phyloP scores from a whole-genome alignment of 352 stramenopile genomes.

The Phytophthora cactorum region DNA sequence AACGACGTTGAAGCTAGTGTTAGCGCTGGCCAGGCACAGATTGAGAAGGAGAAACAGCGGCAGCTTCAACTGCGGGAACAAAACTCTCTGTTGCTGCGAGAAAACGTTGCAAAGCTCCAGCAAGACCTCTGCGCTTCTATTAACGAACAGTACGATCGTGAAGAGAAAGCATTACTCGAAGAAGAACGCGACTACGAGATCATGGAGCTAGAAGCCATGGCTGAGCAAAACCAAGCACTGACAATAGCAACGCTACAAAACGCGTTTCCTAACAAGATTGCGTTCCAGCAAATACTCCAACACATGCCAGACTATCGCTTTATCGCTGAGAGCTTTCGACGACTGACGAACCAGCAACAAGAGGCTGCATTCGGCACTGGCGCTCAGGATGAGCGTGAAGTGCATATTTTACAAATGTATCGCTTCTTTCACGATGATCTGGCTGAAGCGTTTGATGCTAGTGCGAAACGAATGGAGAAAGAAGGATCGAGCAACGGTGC shows the following conservation, averaged over 20 bases:
- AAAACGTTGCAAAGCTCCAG: slow-evolving; percentile 47
- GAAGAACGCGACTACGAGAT: slow-evolving; percentile 49
- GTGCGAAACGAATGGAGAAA: slow-evolving; percentile 5
- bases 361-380: neutral
- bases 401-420: slow-evolving; percentile 53
- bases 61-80: slow-evolving; percentile 51
- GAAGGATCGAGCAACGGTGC: neutral
- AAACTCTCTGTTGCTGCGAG: slow-evolving; percentile 42
- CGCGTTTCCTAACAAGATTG: slow-evolving; percentile 37
- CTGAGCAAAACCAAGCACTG: slow-evolving; percentile 48
- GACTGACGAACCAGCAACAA: slow-evolving; percentile 6
- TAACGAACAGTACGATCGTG: slow-evolving; percentile 27
- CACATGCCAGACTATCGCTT: slow-evolving; percentile 56
- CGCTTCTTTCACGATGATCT: slow-evolving; percentile 53
- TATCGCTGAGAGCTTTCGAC: slow-evolving; percentile 48
- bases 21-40: slow-evolving; percentile 42
- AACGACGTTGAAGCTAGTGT: slow-evolving; percentile 65
- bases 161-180: slow-evolving; percentile 22
- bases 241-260: slow-evolving; percentile 47
- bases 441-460: slow-evolving; percentile 33
- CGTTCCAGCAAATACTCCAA: slow-evolving; percentile 53
- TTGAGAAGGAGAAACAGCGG: slow-evolving; percentile 52
- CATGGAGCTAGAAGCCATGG: slow-evolving; percentile 54
- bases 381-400: slow-evolving; percentile 6
- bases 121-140: slow-evolving; percentile 32